phyloP scores from a whole-genome alignment of 129 eudicot genomes.

The Artemisia argyi region DNA sequence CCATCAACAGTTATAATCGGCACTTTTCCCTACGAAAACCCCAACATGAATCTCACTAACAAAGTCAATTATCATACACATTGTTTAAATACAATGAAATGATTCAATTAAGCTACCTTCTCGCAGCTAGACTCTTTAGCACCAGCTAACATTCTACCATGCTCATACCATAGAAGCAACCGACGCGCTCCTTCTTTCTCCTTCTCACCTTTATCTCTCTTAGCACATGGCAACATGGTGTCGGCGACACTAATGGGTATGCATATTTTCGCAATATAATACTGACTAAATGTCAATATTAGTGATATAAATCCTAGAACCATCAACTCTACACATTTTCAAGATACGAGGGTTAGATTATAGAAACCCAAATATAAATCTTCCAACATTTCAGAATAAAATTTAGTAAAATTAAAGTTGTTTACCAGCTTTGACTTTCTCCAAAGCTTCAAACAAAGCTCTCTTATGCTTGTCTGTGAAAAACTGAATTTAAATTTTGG shows the following conservation, averaged over 20 bases:
- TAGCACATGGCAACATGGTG: slow-evolving; percentile 78
- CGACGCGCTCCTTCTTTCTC: slow-evolving; percentile 29
- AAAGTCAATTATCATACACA: neutral
- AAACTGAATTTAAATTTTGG: slow-evolving; percentile 40
- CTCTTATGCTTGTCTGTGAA: slow-evolving; percentile 61
- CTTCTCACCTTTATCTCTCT: neutral
- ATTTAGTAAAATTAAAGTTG: neutral
- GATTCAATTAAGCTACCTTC: neutral
- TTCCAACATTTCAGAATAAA: neutral
- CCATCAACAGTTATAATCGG: slow-evolving; percentile 69
- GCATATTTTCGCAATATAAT: slow-evolving; percentile 74
- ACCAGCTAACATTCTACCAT: slow-evolving; percentile 39
- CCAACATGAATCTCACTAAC: neutral
- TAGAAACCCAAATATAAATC: neutral
- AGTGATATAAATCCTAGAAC: slow-evolving; percentile 85
- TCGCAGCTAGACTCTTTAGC: neutral
- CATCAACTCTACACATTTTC: slow-evolving; percentile 75
- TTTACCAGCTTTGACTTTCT: slow-evolving; percentile 84
- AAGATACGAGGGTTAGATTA: slow-evolving; percentile 4
- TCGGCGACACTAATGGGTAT: slow-evolving; percentile 57
- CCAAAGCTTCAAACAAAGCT: slow-evolving; percentile 77
- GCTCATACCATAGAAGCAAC: slow-evolving; percentile 45
- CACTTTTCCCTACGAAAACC: slow-evolving; percentile 47
- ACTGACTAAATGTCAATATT: slow-evolving; percentile 69
- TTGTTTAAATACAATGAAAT: neutral